Evolutionary conservation across 768 basidiomycete genomes (phyloP).

Genomic region (Tylopilus rubrobrunneus): DNA sequence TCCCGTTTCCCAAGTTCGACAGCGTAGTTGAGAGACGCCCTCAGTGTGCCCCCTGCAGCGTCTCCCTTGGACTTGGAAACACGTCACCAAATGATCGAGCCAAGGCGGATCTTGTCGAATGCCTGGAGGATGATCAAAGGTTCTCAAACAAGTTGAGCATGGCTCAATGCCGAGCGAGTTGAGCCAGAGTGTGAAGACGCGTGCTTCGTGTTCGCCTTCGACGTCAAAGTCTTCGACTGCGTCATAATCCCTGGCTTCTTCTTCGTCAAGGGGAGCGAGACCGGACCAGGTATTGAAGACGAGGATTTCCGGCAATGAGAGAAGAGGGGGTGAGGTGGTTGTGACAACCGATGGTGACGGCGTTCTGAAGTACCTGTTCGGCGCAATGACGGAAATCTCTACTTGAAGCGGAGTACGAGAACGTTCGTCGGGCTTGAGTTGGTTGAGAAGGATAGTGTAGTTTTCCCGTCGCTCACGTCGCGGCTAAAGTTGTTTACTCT

Average conservation of each 20-base stretch:
- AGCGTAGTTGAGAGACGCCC: constrained; percentile 87
- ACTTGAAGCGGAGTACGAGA: too few relatives aligned
- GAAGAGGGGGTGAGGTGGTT: constrained; percentile 93
- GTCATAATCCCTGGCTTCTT: constrained; percentile 88
- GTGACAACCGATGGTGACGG: constrained; percentile 88
- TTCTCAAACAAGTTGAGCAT: constrained; percentile 98
- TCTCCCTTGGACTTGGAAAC: constrained; percentile 86
- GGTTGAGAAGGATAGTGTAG: too few relatives aligned
- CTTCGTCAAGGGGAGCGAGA: constrained; percentile 88
- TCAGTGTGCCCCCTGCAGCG: constrained; percentile 62
- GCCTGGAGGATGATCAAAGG: constrained; percentile 88
- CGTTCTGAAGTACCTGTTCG: constrained; percentile 50
- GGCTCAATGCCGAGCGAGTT: constrained; percentile 95
- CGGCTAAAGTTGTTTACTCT: too few relatives aligned
- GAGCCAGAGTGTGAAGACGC: too few relatives aligned
- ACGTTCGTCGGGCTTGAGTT: too few relatives aligned
- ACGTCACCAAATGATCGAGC: constrained; percentile 89
- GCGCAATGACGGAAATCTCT: too few relatives aligned
- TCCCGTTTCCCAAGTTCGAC: constrained; percentile 92
- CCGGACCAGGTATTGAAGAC: constrained; percentile 98
- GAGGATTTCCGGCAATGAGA: constrained; percentile 78
- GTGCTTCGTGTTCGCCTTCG: too few relatives aligned
- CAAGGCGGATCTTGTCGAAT: constrained; percentile 93
- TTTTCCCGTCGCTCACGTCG: too few relatives aligned
- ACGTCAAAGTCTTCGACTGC: too few relatives aligned